Evolutionary conservation across 805 yeast species (phyloP), one percentile per base, ranked within the genome.

Genomic region (Metschnikowia lachancei): DNA sequence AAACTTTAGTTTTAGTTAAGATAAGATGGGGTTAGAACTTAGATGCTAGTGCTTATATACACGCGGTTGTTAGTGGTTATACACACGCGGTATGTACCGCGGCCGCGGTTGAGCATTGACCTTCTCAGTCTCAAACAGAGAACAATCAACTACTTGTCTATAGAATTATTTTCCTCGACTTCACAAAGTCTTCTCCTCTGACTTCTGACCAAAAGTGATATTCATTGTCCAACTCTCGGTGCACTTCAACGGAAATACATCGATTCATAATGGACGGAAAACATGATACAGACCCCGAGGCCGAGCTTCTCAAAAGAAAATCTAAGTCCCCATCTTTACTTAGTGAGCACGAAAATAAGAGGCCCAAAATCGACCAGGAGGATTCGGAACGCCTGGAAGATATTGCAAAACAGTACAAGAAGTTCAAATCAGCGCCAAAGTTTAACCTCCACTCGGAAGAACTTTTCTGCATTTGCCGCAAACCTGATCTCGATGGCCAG

Each of bases 391-490:
- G 58, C 3, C 35, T 53, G 17, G 72, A 66, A 30, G 70, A 69
- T 12, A 51, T 70, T 7, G 60, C 72, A 24, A 63, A 58, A 39
- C 73, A 69, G 53, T 70, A 60, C 55, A 69, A 70, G 48, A 65
- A 60, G 54, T 70, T 66, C 56, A 54, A 40, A 6, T 52, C 52
- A 9, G 57, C 75, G 17, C 60, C 77, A 3, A 74, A 74, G 49
- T 77, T 62, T 55, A 67, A 77, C 48, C 54, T 70, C 18, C 70
- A 76, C 54, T 72, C 83, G 18, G 86, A 83, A 52, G 87, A 83
- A 54, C 67, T 86, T 6, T 89, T 74, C 57, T 90, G 97, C 61
- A 66, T 83, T 0, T 90, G 97, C 62, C 74, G 94, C 32, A 77
- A 76, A 50, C 85, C 89, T 0, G 97, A 91, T 57, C 74, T 76